Evolutionary conservation across 192 early-diverging fungal genomes (phyloP).

Genomic region (Oehlia diaphana): DNA sequence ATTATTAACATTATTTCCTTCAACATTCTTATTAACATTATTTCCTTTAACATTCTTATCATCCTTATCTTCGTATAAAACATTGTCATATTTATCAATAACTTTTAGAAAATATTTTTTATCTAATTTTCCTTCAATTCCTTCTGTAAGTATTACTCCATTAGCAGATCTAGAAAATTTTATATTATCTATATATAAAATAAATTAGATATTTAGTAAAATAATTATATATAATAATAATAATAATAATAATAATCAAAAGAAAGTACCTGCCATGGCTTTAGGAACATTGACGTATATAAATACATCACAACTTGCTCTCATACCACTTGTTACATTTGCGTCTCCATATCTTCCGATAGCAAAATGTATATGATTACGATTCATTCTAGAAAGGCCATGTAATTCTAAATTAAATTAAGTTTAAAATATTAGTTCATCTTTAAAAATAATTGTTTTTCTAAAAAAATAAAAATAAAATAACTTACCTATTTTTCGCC

Average conservation of each 20-base stretch:
- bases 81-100: not conserved
- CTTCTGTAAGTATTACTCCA: slow-evolving; percentile 25
- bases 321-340: slow-evolving; percentile 79
- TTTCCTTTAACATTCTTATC: no score
- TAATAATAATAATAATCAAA: not conserved
- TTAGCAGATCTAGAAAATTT: slow-evolving; percentile 16
- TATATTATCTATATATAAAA: slow-evolving; percentile 16
- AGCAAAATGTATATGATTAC: slow-evolving; percentile 93
- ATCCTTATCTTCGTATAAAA: not conserved
- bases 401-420: slow-evolving; percentile 28
- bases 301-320: slow-evolving; percentile 62
- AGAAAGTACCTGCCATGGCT: slow-evolving; percentile 61
- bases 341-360: slow-evolving; percentile 63
- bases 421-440: no score
- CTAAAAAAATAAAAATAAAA: no score
- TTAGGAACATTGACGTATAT: slow-evolving; percentile 76
- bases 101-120: slow-evolving; percentile 28
- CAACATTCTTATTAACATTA: no score
- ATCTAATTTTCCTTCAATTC: not conserved
- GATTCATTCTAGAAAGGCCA: slow-evolving; percentile 75
- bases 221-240: not conserved
- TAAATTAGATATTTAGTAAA: not conserved
- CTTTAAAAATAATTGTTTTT: not conserved
- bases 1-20: no score
- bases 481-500: slow-evolving; percentile 54